Conservation (phyloP, 176 grass and related monocot species). For the Bothriochloa decipiens region DNA sequence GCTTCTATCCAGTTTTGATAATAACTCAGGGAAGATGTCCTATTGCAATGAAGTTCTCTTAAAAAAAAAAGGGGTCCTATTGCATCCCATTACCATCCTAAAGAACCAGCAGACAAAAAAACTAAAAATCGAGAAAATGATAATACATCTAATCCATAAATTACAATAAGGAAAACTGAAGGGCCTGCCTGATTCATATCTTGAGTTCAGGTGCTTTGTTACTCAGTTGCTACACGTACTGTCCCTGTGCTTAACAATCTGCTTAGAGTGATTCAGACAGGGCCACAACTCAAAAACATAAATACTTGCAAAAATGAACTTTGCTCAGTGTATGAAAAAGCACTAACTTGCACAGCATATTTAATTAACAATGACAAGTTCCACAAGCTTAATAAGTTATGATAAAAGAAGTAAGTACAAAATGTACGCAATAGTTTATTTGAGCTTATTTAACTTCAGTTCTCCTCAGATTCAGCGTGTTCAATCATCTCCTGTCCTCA, state of each 20-base stretch:
- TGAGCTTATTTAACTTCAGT: too few species aligned
- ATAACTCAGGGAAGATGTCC: conserved; percentile 84
- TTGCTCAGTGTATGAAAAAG: background rate
- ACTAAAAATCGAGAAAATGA: conserved; percentile 21
- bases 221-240: conserved; percentile 86
- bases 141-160: conserved; percentile 19
- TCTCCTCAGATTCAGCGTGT: background rate
- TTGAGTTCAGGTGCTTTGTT: conserved; percentile 83
- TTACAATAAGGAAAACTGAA: background rate
- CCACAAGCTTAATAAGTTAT: background rate
- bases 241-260: conserved; percentile 82
- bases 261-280: conserved; percentile 85
- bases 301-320: conserved; percentile 60
- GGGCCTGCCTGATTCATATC: conserved; percentile 82
- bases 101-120: conserved; percentile 25
- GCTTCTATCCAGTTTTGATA: too few species aligned
- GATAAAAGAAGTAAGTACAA: conserved; percentile 1
- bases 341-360: background rate
- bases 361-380: background rate
- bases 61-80: too few species aligned
- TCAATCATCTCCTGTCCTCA: too few species aligned
- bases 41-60: too few species aligned
- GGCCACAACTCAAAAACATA: conserved; percentile 91
- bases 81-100: conserved; percentile 94
- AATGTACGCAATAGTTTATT: background rate